Percentiles rank a stretch among this genome's conserved stretches.
Conservation (phyloP, 371 early-diverging fungal species). For the Encephalitozoon cuniculi region DNA sequence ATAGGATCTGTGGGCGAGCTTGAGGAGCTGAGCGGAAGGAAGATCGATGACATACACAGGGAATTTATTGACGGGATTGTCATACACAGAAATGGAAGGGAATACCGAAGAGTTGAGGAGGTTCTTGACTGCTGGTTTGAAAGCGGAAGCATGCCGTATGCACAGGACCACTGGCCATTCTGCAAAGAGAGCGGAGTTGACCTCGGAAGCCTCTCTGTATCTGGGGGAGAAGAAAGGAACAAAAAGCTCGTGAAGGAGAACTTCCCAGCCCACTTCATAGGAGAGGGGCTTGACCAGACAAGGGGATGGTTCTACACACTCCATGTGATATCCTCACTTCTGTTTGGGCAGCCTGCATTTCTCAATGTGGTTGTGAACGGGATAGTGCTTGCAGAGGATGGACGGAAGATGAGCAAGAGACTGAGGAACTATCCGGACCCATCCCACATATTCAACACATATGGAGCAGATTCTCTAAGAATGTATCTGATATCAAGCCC, state of each 20-base stretch:
- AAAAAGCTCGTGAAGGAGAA: slow-evolving; percentile 59
- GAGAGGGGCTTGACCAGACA: slow-evolving; percentile 99
- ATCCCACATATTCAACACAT: slow-evolving; percentile 70
- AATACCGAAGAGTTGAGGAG: slow-evolving; percentile 81
- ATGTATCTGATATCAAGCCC: slow-evolving; percentile 96
- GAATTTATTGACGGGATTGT: slow-evolving; percentile 89
- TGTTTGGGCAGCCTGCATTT: slow-evolving; percentile 92
- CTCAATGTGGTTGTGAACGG: slow-evolving; percentile 98
- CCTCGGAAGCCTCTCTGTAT: slow-evolving; percentile 59
- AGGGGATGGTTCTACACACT: slow-evolving; percentile 99
- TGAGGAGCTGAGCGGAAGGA: slow-evolving; percentile 68
- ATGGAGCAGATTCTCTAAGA: slow-evolving; percentile 90
- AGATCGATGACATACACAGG: slow-evolving; percentile 77
- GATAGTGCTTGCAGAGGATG: slow-evolving; percentile 90
- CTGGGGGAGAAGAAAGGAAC: slow-evolving; percentile 71
- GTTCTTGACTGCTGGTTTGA: slow-evolving; percentile 99
- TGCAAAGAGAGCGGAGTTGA: not conserved
- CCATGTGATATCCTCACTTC: slow-evolving; percentile 88
- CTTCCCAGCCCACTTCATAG: slow-evolving; percentile 99
- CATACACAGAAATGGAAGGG: slow-evolving; percentile 71
- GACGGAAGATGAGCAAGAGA: slow-evolving; percentile 99
- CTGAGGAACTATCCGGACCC: slow-evolving; percentile 99
- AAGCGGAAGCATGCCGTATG: slow-evolving; percentile 96
- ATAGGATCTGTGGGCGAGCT: slow-evolving; percentile 89
- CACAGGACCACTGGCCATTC: slow-evolving; percentile 97